Base-by-base conservation (phyloP, 352 stramenopile genomes). In the Phytophthora fragariae region DNA sequence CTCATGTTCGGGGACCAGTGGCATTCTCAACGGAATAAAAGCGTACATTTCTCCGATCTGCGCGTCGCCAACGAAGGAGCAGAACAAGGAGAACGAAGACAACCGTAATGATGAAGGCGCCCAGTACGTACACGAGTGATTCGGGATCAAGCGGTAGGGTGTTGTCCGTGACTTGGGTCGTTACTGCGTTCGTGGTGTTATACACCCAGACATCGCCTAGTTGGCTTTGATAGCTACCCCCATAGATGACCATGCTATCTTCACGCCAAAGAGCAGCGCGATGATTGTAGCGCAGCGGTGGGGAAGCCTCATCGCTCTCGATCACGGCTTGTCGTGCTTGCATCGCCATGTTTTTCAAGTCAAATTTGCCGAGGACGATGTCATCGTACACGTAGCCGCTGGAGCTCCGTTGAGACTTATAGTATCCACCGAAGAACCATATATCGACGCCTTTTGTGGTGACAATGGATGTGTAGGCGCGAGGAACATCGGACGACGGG, bases 401-500 rank as follows among this genome's bases (percentile, higher is more conserved):
- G 27, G 75, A 66, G 33, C 83, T 80, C 46, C 86, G 68, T 10
- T 80, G 76, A 8, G 82, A 72, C 11, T 84, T 84, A 59, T 89
- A 93, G 67, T 93, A 93, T 17, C 86, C 86, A 0, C 83, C 83
- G 27, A 92, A 93, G 73, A 93, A 93, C 86, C 86, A 93, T 62
- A 92, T 86, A 59, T 79, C 77, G 0, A 58, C 65, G 2, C 75
- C 66, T 52, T 77, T 56, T 0, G 83, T 82, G 2, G 79, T 76
- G n/a, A 93, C 72, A 61, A 87, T 68, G 14, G 86, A 89, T 19
- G 86, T 93, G 71, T 93, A 93, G 1, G 86, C 86, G 2, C 86
- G 86, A 39, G 80, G 79, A 70, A 71, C 35, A 44, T 54, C 24
- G 31, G 62, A 17, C 57, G 57, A 44, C 35, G 69, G n/a, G 21